Evolutionary conservation across 2,329 filamentous ascomycete species (phyloP).

Genomic region (Cladosporium sphaerospermum): DNA sequence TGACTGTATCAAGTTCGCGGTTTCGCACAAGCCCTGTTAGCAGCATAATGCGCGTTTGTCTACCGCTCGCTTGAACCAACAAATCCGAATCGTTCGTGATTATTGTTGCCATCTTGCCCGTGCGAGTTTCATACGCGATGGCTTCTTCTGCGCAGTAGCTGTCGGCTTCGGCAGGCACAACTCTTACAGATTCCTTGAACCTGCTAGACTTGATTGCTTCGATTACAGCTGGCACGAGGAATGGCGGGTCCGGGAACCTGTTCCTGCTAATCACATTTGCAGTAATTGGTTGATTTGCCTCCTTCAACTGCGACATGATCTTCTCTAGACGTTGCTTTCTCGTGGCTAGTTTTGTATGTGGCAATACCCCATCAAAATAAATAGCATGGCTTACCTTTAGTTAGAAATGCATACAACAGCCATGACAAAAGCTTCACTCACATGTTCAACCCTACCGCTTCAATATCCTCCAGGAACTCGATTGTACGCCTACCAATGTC

Average conservation of each 20-base stretch:
- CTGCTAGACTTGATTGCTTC: conserved; percentile 53
- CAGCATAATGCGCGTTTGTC: conserved; percentile 57
- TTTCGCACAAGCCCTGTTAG: conserved; percentile 36
- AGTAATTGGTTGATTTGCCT: conserved; percentile 33
- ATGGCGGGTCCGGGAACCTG: conserved; percentile 52
- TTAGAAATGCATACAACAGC: background rate
- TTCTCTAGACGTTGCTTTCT: conserved; percentile 56
- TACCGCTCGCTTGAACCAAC: conserved; percentile 64
- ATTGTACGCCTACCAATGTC: conserved; percentile 56
- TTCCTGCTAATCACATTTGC: conserved; percentile 23
- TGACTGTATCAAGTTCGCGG: conserved; percentile 49
- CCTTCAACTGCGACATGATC: conserved; percentile 51
- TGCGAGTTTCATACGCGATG: conserved; percentile 39
- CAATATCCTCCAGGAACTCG: conserved; percentile 57
- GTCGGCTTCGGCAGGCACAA: conserved; percentile 83
- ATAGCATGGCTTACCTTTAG: conserved; percentile 52
- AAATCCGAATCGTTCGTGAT: conserved; percentile 87
- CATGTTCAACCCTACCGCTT: conserved; percentile 54
- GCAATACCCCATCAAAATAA: conserved; percentile 82
- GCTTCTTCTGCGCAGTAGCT: conserved; percentile 66
- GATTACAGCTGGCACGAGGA: conserved; percentile 71
- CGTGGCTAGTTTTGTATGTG: conserved; percentile 56
- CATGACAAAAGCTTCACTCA: conserved; percentile 36
- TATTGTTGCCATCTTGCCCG: conserved; percentile 38
- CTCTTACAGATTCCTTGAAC: conserved; percentile 40